Conservation (phyloP, 2,329 filamentous ascomycete species). For the Cladophialophora yegresii region DNA sequence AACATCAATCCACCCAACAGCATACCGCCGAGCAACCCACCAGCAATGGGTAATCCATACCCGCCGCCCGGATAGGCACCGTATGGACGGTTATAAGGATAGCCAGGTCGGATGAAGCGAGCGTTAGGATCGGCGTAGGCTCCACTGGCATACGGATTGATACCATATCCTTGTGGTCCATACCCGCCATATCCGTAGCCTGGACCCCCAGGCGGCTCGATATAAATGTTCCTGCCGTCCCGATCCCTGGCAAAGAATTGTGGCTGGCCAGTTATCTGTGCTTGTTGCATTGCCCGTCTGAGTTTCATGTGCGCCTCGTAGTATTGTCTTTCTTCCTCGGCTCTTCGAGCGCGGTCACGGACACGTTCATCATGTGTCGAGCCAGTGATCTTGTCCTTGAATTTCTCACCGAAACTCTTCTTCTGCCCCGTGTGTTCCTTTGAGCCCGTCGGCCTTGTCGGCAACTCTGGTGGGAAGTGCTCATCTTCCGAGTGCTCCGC, state of each 20-base stretch:
- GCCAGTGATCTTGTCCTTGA: conserved; percentile 62
- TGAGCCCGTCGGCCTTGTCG: conserved; percentile 23
- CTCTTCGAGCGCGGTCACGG: conserved; percentile 49
- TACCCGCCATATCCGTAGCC: conserved; percentile 30
- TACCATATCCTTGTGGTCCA: conserved; percentile 39
- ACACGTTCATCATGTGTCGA: conserved; percentile 60
- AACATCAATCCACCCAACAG: conserved; percentile 50
- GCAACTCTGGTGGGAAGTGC: conserved; percentile 31
- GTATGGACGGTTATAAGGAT: conserved; percentile 52
- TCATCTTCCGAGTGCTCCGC: conserved; percentile 33
- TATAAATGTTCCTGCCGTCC: conserved; percentile 59
- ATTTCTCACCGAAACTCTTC: conserved; percentile 55
- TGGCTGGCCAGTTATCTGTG: conserved; percentile 58
- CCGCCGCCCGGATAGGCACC: conserved; percentile 51
- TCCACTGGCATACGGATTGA: conserved; percentile 51
- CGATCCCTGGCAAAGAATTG: conserved; percentile 58
- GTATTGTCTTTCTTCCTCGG: conserved; percentile 53
- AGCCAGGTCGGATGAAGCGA: conserved; percentile 52
- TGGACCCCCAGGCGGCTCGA: conserved; percentile 54
- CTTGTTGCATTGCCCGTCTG: conserved; percentile 54
- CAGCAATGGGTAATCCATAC: conserved; percentile 49
- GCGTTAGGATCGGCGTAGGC: conserved; percentile 53
- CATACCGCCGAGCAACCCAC: conserved; percentile 52
- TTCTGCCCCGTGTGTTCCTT: conserved; percentile 37
- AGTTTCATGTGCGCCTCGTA: conserved; percentile 57